These are phyloP conservation scores for Myxozyma vanderwaltii DNA, from an alignment of 805 yeast genomes.

Conservation along the genomic window DNA sequence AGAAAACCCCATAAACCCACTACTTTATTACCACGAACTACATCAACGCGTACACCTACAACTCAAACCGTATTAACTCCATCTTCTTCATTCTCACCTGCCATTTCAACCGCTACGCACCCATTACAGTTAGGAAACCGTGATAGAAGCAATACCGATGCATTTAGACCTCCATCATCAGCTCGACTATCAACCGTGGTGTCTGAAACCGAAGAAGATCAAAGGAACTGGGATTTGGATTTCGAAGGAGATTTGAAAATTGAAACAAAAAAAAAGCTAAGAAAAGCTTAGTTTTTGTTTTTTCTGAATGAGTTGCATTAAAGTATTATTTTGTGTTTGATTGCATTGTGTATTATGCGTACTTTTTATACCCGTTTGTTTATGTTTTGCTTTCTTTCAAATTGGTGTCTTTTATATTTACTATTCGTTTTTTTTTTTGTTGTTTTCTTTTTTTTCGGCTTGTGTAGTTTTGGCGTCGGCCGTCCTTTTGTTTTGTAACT, in stretches of 20 bases:
- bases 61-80: neutral
- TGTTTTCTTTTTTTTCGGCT: no score
- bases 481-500: no score
- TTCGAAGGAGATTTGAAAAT: slow-evolving; percentile 27
- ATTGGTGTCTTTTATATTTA: no score
- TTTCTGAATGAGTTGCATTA: neutral
- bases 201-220: slow-evolving; percentile 9
- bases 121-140: neutral
- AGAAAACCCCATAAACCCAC: slow-evolving; percentile 3
- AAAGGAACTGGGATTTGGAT: slow-evolving; percentile 25
- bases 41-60: slow-evolving; percentile 1
- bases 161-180: neutral
- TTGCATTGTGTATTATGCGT: no score
- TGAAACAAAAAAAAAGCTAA: neutral
- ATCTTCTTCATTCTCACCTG: slow-evolving; percentile 6
- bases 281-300: neutral
- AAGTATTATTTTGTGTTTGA: neutral
- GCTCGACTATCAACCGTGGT: slow-evolving; percentile 2
- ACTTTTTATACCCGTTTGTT: no score
- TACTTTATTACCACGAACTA: slow-evolving; percentile 1
- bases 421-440: no score
- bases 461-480: neutral
- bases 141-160: neutral
- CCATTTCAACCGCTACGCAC: neutral
- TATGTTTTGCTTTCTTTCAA: no score